Evolutionary conservation across 202 grass and related monocot genomes (phyloP), one percentile per base, ranked within the genome.

Genomic region (Schoenoplectus triqueter): DNA sequence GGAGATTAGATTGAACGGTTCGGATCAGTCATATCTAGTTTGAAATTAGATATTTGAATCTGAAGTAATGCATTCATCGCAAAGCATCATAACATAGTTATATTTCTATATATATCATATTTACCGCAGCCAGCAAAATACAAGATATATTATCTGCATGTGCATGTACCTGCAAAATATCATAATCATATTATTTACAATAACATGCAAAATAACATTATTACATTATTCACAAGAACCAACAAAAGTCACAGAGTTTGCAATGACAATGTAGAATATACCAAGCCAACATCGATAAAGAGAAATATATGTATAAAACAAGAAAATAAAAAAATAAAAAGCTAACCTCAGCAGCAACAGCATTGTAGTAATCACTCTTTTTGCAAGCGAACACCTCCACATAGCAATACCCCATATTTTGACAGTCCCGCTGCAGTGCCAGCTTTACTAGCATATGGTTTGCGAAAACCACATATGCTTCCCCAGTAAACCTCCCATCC

Each of bases 311-410:
- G 0, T 61, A 61, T 61, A n/a, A 1, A 52, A 9, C 50, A 52
- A 52, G 6, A 52, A 52, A 52, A 52, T 9, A 52, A 9, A 10
- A 52, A 7, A 52, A 17, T 18, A 15, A 62, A 19, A 62, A 6
- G 66, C 88, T 96, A 84, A 96, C 94, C 88, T 96, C 91, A 2
- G 85, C 77, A 10, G 94, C 87, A 87, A 96, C 48, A 41, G 94
- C 91, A 0, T 50, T 84, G 84, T 96, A 96, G 69, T 96, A 96
- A 3, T 96, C 91, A 21, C 91, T 91, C 80, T 96, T 96, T 81
- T 91, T 96, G 89, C 94, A 96, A 60, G 78, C 82, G 62, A 96
- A 96, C 20, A 96, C 89, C 86, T 96, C 91, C 45, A 96, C 84
- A 2, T 96, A 96, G 59, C 94, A 86, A 73, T 89, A 83, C 1